Conservation (phyloP, 345 rosid species). For the Adansonia digitata region DNA sequence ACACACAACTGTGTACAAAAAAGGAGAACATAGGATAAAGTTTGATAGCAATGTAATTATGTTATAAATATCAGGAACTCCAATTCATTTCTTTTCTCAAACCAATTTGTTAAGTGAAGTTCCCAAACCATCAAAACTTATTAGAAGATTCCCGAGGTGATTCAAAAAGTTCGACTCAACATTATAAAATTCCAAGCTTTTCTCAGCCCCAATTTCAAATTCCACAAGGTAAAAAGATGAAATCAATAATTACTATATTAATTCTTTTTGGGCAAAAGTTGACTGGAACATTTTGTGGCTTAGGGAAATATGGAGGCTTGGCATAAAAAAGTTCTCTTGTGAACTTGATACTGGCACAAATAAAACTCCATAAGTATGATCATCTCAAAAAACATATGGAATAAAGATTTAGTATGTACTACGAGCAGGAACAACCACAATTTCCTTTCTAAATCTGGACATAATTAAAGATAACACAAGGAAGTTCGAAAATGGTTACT, state of each 20-base stretch:
- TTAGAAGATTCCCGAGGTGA: neutral
- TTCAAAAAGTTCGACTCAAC: neutral
- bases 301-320: neutral
- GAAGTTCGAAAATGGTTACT: neutral
- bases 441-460: neutral
- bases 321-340: neutral
- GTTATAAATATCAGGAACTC: neutral
- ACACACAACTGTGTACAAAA: neutral
- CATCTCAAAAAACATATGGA: neutral
- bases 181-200: neutral
- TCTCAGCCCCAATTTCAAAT: neutral
- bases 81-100: constrained; percentile 1
- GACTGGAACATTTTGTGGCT: neutral
- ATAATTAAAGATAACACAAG: neutral
- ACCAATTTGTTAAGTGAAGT: neutral
- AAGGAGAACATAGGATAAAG: neutral
- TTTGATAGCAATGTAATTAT: neutral
- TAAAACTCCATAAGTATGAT: neutral
- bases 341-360: neutral
- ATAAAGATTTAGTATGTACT: neutral
- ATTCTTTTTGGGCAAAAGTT: neutral
- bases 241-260: neutral
- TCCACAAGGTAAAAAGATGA: neutral
- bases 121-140: neutral
- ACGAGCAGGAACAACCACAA: no score